A percentile compares a stretch with the other conserved stretches of the same genome.
These are phyloP conservation scores for Tolypocladium endophyticum DNA, from an alignment of 2,329 filamentous ascomycete genomes.

Conservation along the genomic window DNA sequence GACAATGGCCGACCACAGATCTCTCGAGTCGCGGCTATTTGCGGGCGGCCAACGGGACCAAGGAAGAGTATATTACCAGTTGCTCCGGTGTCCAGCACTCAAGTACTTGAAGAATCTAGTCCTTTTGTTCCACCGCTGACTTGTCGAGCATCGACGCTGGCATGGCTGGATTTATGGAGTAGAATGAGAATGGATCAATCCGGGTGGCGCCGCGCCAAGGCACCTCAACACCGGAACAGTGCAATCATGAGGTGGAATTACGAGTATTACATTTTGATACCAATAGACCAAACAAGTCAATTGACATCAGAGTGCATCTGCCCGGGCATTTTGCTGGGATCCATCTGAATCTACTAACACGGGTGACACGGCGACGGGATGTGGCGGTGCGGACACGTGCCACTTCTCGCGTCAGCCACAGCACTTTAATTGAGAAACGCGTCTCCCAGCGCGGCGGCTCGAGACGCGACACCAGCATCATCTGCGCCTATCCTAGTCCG, in stretches of 20 bases:
- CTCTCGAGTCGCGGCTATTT: not conserved
- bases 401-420: not conserved
- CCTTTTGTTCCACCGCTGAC: not conserved
- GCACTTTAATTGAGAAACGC: slow-evolving; percentile 12
- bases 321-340: not conserved
- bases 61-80: not conserved
- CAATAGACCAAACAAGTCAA: too few species aligned
- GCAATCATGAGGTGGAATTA: not conserved
- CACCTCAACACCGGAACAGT: not conserved
- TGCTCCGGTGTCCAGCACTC: too few species aligned
- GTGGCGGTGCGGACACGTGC: slow-evolving; percentile 3
- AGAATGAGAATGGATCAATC: too few species aligned
- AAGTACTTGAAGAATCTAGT: not conserved
- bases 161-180: too few species aligned
- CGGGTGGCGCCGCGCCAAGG: not conserved
- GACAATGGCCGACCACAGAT: not conserved
- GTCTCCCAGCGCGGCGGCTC: slow-evolving; percentile 5
- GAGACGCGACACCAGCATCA: slow-evolving; percentile 3
- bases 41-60: not conserved
- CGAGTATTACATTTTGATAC: not conserved
- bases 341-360: not conserved
- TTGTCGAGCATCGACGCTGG: not conserved
- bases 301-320: not conserved
- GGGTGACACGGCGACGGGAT: not conserved
- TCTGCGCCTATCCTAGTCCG: not conserved